Conservation (phyloP, 768 basidiomycete genomes). For the Thelephora ganbajun region DNA sequence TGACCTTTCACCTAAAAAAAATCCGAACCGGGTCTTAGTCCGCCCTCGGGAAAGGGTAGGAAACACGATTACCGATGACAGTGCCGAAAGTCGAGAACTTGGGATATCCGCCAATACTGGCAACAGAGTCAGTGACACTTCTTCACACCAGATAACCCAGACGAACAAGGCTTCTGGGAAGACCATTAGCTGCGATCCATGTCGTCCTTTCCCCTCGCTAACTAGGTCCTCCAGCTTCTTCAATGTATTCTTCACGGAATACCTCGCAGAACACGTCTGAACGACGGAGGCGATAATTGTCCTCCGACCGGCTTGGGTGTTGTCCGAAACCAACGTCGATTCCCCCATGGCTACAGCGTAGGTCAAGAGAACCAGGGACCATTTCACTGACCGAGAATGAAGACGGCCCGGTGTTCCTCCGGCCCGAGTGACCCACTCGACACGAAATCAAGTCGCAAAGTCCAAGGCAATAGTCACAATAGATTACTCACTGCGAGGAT, state of each 20-base stretch:
- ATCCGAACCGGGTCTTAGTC: neutral
- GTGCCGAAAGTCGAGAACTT: conserved; percentile 41
- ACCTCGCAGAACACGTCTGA: conserved; percentile 35
- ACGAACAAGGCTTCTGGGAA: conserved; percentile 48
- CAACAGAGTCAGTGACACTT: no score
- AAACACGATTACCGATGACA: conserved; percentile 15
- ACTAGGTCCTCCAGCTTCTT: conserved; percentile 34
- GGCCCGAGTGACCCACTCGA: conserved; percentile 10
- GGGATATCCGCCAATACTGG: conserved; percentile 45
- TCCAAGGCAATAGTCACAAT: no score
- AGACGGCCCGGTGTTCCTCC: no score
- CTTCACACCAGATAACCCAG: neutral
- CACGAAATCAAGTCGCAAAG: conserved; percentile 11
- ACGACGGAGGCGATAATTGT: conserved; percentile 36
- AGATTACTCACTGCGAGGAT: no score
- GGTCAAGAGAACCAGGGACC: no score
- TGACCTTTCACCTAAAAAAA: conserved; percentile 25
- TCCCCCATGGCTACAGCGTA: no score
- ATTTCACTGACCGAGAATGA: no score
- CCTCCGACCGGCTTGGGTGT: conserved; percentile 6
- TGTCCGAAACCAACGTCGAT: no score
- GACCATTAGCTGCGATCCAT: conserved; percentile 33
- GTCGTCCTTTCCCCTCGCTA: conserved; percentile 30
- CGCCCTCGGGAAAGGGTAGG: no score
- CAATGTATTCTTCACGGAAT: conserved; percentile 30